Evolutionary conservation across 2,329 filamentous ascomycete species (phyloP), one percentile per base, ranked within the genome.

Genomic region (Calonectria fujianensis): DNA sequence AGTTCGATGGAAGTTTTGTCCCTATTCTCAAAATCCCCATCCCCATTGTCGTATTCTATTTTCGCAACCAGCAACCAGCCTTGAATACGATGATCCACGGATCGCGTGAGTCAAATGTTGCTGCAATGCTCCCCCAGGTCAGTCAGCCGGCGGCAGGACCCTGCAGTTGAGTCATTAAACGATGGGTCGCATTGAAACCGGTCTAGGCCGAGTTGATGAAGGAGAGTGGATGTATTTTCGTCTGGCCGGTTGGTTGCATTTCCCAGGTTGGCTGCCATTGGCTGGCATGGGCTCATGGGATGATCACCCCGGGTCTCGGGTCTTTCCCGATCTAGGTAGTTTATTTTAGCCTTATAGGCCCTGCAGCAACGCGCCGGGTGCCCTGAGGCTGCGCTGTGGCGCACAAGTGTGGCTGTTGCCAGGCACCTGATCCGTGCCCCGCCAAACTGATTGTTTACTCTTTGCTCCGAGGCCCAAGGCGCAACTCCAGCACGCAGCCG

Each of bases 131-230:
- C 24, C 37, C 51, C n/a, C n/a, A 45, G 27, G 50, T n/a, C 51
- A 67, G 48, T 52, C 48, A 67, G 24, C 65, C n/a, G 50, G 24
- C 65, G 51, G 29, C 41, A 29, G 32, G 51, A 31, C 66, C 67
- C 52, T 63, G 67, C 20, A 37, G 20, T 63, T 63, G 68, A 70
- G 54, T 70, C 68, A 70, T 70, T 64, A 50, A 52, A 4, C 11
- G 27, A 35, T 48, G 48, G 18, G 54, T 70, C 24, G 45, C 57
- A 69, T 64, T 45, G 39, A 63, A 64, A 35, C 45, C 31, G 52
- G 68, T 31, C 68, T 52, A 52, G 68, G 45, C 66, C 39, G n/a
- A 24, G 57, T 4, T 16, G 27, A 48, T 48, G 45, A 7, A 45
- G 41, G 41, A 9, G 45, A 24, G 45, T 48, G 45, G 45, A 48